These are phyloP conservation scores for Xylaria venustula DNA, from an alignment of 495 filamentous ascomycete species.

Conservation along the genomic window DNA sequence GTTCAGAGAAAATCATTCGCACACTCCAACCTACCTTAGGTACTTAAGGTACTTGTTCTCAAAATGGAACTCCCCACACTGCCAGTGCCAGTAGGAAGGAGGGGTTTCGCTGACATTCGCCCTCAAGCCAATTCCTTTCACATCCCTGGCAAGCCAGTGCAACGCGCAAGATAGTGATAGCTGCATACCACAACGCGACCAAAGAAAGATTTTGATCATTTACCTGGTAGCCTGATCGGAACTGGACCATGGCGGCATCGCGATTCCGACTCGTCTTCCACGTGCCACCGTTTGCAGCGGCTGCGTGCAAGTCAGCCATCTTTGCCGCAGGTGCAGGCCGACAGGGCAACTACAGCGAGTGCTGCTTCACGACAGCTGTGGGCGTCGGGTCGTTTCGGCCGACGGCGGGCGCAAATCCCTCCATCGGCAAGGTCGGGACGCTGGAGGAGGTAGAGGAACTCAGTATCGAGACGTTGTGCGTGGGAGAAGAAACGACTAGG, in stretches of 20 bases:
- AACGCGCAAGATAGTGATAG: too few species aligned
- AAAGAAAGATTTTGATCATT: too few species aligned
- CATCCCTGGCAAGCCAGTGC: constrained; percentile 6
- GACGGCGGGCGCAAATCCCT: constrained; percentile 50
- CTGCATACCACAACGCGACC: too few species aligned
- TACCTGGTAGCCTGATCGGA: too few species aligned
- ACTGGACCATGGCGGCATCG: constrained; percentile 13
- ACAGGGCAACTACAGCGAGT: constrained; percentile 58
- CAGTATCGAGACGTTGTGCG: constrained; percentile 49
- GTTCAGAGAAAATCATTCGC: too few species aligned
- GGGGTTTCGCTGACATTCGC: too few species aligned
- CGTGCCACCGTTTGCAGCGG: constrained; percentile 46
- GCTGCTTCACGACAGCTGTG: constrained; percentile 50
- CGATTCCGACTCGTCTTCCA: constrained; percentile 59
- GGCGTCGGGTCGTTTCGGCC: constrained; percentile 64
- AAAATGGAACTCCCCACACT: too few species aligned
- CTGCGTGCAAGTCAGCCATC: constrained; percentile 53
- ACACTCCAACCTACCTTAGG: too few species aligned
- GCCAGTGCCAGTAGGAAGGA: too few species aligned
- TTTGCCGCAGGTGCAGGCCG: constrained; percentile 59
- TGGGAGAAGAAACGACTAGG: constrained; percentile 36
- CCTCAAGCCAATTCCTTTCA: too few species aligned
- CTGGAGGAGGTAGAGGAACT: constrained; percentile 50
- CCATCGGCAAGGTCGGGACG: constrained; percentile 51
- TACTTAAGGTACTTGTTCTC: too few species aligned